phyloP scores from a whole-genome alignment of 306 rosid species.

The Alnus glutinosa region DNA sequence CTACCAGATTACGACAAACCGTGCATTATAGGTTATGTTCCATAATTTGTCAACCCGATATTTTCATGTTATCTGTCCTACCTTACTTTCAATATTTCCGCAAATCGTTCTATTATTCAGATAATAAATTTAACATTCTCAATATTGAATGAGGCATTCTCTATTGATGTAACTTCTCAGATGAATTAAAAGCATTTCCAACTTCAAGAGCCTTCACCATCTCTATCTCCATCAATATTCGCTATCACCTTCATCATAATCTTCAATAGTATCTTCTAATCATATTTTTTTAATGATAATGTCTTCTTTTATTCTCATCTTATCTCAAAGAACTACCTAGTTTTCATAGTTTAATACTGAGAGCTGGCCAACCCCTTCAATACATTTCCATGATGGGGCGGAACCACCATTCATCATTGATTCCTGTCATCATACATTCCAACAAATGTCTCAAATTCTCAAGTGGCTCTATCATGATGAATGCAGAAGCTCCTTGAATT shows the following conservation, averaged over 20 bases:
- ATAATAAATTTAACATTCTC: background rate
- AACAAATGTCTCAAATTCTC: background rate
- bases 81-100: background rate
- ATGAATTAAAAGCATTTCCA: background rate
- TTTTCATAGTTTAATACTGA: background rate
- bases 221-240: background rate
- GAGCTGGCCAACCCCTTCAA: background rate
- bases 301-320: background rate
- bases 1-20: background rate
- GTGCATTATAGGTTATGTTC: background rate
- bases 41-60: background rate
- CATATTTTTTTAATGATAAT: background rate
- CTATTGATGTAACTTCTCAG: background rate
- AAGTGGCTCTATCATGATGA: background rate
- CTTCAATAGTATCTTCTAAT: background rate
- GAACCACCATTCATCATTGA: background rate
- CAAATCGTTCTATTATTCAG: background rate
- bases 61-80: background rate
- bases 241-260: background rate
- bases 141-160: background rate
- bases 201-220: background rate
- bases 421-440: background rate
- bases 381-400: background rate
- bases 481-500: background rate
- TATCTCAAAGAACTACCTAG: background rate